Evolutionary conservation across 805 yeast species (phyloP), one percentile per base, ranked within the genome.

Genomic region (Ogataea paradorogensis): DNA sequence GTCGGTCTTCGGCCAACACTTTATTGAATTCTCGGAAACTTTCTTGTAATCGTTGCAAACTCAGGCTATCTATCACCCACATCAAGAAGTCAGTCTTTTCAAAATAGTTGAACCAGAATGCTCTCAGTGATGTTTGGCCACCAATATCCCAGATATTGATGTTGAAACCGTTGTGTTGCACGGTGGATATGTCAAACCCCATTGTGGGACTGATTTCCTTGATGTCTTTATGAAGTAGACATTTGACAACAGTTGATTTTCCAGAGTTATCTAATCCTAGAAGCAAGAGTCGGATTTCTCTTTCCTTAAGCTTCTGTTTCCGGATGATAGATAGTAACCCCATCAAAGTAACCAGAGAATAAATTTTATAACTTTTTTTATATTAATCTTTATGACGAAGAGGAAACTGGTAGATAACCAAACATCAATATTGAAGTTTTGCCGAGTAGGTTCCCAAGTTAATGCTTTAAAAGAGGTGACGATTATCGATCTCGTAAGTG

Each of bases 71-170:
- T 5, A 91, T 73, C 15, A 90, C 95, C 96, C 96, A 90, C 9
- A 90, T 62, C 13, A 90, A 66, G 5, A 78, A 76, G 51, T 90
- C 90, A 0, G 84, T 78, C 51, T 77, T 79, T 48, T 89, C 96
- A 55, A 84, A 90, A 61, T 91, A 90, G 63, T 90, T 91, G 52
- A 85, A 80, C 98, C 98, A 90, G 69, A 89, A 89, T 13, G 90
- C 80, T 33, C 98, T 66, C 29, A 90, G 67, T 1, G 91, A 74
- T 31, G 73, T 65, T 60, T 90, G 98, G 2, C 98, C 98, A 5
- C 98, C 98, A 9, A 90, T 80, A 56, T 81, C 64, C 98, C 95
- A 84, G 22, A 83, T 58, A 47, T 81, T 81, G 36, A 84, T 56
- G 27, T 69, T 70, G 49, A 61, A 71, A 3, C 66, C 71, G 2